Base-by-base conservation (phyloP, 371 early-diverging fungal species). In the Rhizopus sp. region DNA sequence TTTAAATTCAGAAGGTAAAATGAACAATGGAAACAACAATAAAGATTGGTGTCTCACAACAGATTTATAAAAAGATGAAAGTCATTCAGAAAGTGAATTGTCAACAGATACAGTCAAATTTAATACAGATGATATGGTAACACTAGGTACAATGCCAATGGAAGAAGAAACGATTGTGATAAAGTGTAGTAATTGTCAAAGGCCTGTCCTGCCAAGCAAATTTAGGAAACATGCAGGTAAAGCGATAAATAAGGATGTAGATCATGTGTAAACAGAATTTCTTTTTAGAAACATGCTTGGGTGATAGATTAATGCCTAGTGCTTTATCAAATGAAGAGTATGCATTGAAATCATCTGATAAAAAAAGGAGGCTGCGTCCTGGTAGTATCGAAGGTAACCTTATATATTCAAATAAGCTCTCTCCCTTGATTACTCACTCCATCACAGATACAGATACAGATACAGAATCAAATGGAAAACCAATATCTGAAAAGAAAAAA, bases 131-230 rank as follows among this genome's bases (percentile, higher is more conserved):
- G 77, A 76, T 30, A 57, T 72, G 54, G 68, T 68, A 17, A 68
- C 68, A 34, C 75, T 66, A 55, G 80, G 80, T 6, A 51, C 63
- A 5, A 64, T 70, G 59, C 77, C 80, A 9, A 69, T 80, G 67
- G 73, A 77, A 47, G 77, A 80, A 15, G 77, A 80, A 16, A 59
- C 63, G 1, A 60, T 77, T 7, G 60, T 73, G 7, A 63, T 77
- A 6, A 66, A 69, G 31, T 80, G 80, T 62, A 76, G 66, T 17
- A 46, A 63, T 3, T 80, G 80, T 32, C 45, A 69, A 17, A 55
- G 75, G 32, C 73, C 75, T 2, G 60, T 80, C 23, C 37, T 75
- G 42, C 64, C 75, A 0, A 76, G 70, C 23, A 69, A 61, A 51
- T 77, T 80, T 45, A 62, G 55, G 16, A 59, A 67, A 7, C 80